Conservation (phyloP, 306 rosid genomes). For the Quercus robur region DNA sequence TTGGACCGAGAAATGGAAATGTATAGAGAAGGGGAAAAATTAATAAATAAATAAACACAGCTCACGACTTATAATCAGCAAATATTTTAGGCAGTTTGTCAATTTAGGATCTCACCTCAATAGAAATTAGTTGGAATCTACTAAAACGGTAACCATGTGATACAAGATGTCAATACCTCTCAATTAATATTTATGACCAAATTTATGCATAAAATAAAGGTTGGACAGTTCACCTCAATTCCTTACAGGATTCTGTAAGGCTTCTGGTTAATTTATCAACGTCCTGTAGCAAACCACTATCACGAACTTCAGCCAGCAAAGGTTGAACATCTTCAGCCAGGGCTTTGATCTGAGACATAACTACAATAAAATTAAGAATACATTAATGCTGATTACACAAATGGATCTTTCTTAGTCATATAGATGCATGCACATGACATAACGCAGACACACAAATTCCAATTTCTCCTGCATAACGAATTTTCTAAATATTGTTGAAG, state of each 20-base stretch:
- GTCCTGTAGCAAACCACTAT: conserved; percentile 70
- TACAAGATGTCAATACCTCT: not conserved
- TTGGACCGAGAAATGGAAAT: not conserved
- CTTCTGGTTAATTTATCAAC: conserved; percentile 73
- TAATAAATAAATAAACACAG: not conserved
- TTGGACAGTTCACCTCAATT: conserved; percentile 60
- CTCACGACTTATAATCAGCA: not conserved
- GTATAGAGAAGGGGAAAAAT: not conserved
- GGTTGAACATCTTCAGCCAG: conserved; percentile 95
- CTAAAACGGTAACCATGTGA: not conserved
- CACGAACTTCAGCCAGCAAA: conserved; percentile 80
- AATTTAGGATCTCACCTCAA: conserved; percentile 49
- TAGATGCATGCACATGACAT: not conserved
- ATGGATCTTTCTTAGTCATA: not conserved
- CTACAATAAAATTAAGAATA: conserved; percentile 67
- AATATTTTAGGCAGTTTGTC: not conserved
- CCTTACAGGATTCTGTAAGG: conserved; percentile 70
- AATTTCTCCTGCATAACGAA: too few relatives aligned
- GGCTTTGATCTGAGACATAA: conserved; percentile 90
- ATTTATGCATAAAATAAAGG: not conserved
- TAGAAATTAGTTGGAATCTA: not conserved
- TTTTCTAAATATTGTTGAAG: too few relatives aligned
- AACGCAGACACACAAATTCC: too few relatives aligned
- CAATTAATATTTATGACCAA: not conserved
- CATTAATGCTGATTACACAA: conserved; percentile 13